Conservation (phyloP, 2,329 filamentous ascomycete genomes). For the Ceratocystis papillata region DNA sequence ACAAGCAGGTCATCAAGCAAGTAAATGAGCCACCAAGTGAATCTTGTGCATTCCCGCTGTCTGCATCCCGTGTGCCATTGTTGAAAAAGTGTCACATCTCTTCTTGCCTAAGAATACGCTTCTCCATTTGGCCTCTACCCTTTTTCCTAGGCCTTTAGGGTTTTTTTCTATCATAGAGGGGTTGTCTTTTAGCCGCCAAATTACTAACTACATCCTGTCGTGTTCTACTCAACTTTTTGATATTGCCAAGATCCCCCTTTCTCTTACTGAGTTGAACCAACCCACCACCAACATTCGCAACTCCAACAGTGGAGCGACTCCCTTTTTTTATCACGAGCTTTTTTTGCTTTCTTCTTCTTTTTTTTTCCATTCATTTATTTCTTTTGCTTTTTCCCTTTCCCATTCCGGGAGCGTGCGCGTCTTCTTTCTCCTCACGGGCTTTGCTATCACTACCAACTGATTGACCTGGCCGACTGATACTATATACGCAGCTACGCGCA, state of each 20-base stretch:
- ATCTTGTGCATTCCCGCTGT: not conserved
- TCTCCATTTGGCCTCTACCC: not conserved
- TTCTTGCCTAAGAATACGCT: not conserved
- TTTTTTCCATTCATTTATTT: not conserved
- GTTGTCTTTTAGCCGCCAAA: conserved; percentile 12
- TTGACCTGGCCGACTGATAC: not conserved
- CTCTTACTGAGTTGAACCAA: not conserved
- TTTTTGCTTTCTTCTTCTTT: not conserved
- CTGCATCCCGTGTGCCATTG: not conserved
- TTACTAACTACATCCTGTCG: conserved; percentile 9
- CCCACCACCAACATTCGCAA: conserved; percentile 3
- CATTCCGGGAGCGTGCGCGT: not conserved
- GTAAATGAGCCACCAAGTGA: not conserved
- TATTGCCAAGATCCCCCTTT: conserved; percentile 11
- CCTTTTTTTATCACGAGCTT: conserved; percentile 2
- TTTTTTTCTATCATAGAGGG: conserved; percentile 11
- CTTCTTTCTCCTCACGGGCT: not conserved
- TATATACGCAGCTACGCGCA: not conserved
- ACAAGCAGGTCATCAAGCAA: too few relatives aligned
- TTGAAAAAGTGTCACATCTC: not conserved
- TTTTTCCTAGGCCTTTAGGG: not conserved
- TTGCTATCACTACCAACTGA: not conserved
- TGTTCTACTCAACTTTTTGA: conserved; percentile 7
- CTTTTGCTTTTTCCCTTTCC: not conserved
- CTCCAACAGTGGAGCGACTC: not conserved